phyloP scores from a whole-genome alignment of 2,329 filamentous ascomycete species.

The Microsporum canis region DNA sequence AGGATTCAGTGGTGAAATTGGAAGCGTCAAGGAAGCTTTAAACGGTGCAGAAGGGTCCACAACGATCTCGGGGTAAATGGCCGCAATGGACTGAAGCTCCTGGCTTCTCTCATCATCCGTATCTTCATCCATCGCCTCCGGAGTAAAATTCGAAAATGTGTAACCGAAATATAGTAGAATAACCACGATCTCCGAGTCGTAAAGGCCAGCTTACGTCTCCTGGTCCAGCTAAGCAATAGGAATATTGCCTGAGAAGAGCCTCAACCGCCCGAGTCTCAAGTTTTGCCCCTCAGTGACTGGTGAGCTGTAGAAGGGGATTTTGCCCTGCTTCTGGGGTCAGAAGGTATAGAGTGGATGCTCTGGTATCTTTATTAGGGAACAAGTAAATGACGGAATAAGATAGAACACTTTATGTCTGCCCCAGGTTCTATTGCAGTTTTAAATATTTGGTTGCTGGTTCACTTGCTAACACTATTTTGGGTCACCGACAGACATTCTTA shows the following conservation, averaged over 20 bases:
- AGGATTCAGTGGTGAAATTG: slow-evolving; percentile 44
- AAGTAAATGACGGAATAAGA: not conserved
- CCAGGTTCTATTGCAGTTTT: not conserved
- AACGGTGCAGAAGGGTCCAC: slow-evolving; percentile 38
- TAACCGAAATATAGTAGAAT: not conserved
- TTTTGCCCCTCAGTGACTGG: not conserved
- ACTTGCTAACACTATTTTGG: not conserved
- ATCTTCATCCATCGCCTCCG: slow-evolving; percentile 26
- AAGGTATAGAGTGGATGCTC: not conserved
- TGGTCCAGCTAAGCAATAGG: not conserved
- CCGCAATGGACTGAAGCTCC: slow-evolving; percentile 48
- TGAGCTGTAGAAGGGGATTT: not conserved
- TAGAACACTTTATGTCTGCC: not conserved
- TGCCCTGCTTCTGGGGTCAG: not conserved
- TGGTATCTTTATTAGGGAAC: not conserved
- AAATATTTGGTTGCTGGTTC: not conserved
- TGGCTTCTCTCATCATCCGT: slow-evolving; percentile 45
- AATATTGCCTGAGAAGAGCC: not conserved
- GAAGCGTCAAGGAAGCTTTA: slow-evolving; percentile 43
- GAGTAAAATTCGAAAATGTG: not conserved
- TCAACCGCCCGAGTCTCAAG: not conserved
- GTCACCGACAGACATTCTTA: not conserved
- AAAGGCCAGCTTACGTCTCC: not conserved
- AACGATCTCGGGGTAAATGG: slow-evolving; percentile 52
- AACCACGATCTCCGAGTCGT: not conserved